Conservation (phyloP, 352 stramenopile genomes). For the Thalassiosira ordinaria region DNA sequence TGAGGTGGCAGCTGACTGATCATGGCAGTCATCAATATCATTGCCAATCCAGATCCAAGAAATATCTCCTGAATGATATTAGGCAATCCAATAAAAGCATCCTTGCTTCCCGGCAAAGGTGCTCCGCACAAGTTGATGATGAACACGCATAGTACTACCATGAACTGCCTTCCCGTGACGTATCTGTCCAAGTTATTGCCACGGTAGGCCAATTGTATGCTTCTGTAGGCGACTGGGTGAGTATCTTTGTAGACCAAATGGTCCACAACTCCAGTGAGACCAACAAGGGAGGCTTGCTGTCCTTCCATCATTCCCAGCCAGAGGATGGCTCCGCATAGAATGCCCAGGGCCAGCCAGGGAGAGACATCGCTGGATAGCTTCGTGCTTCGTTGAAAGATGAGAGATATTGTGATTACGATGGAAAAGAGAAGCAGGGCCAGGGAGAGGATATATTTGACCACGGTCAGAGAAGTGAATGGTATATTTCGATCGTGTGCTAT, state of each 20-base stretch:
- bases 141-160: conserved; percentile 71
- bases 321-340: conserved; percentile 58
- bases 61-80: conserved; percentile 43
- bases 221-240: conserved; percentile 68
- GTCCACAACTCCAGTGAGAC: conserved; percentile 44
- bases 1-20: conserved; percentile 69
- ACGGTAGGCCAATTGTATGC: conserved; percentile 62
- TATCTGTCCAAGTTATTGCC: conserved; percentile 75
- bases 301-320: conserved; percentile 74
- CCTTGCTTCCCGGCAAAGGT: conserved; percentile 7
- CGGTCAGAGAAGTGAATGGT: too few relatives aligned
- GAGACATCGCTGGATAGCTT: conserved; percentile 59
- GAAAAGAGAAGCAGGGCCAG: conserved; percentile 75
- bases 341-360: conserved; percentile 56
- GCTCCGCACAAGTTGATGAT: conserved; percentile 56
- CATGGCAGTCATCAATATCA: conserved; percentile 54
- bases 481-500: too few relatives aligned
- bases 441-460: conserved; percentile 37
- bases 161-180: conserved; percentile 74
- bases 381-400: conserved; percentile 65
- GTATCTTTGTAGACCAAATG: conserved; percentile 65
- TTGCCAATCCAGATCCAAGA: conserved; percentile 43
- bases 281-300: conserved; percentile 65
- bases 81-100: conserved; percentile 41
- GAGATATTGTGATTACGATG: conserved; percentile 60